Evolutionary conservation across 2,329 filamentous ascomycete genomes (phyloP).

Genomic region (Colletotrichum sp.): DNA sequence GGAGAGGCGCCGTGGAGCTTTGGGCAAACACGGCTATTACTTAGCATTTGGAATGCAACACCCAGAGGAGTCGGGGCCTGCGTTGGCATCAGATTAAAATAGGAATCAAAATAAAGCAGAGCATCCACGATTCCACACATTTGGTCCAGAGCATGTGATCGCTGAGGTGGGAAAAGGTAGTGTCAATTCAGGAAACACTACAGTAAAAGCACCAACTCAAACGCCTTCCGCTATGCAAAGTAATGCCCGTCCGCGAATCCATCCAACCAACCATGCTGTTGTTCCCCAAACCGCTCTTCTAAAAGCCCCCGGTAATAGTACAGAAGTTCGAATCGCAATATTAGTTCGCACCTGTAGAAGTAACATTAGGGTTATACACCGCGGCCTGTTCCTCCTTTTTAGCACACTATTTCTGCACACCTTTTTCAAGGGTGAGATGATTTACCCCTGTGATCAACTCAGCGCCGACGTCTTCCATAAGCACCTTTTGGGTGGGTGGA

Average conservation of each 20-base stretch:
- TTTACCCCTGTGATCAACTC: conserved; percentile 66
- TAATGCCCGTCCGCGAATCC: background rate
- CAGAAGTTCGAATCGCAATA: conserved; percentile 5
- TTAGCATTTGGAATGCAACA: background rate
- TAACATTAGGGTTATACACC: conserved; percentile 18
- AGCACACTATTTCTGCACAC: conserved; percentile 28
- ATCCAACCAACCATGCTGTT: background rate
- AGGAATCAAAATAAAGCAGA: background rate
- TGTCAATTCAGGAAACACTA: background rate
- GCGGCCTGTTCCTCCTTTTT: conserved; percentile 21
- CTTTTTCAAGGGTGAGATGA: conserved; percentile 53
- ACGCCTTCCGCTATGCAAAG: conserved; percentile 22
- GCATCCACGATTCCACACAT: background rate
- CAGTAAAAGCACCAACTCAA: background rate
- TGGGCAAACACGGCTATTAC: background rate
- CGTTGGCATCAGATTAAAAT: background rate
- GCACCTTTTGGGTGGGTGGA: conserved; percentile 23
- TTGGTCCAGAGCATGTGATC: too few relatives aligned
- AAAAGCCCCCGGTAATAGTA: background rate
- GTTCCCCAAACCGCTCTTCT: background rate
- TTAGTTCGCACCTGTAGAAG: conserved; percentile 12
- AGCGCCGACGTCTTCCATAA: conserved; percentile 53
- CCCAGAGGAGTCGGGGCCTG: background rate
- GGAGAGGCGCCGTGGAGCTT: background rate
- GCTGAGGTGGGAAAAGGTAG: background rate